These are phyloP conservation scores for Capsella bursapastoris DNA, from an alignment of 345 rosid species.

Conservation along the genomic window DNA sequence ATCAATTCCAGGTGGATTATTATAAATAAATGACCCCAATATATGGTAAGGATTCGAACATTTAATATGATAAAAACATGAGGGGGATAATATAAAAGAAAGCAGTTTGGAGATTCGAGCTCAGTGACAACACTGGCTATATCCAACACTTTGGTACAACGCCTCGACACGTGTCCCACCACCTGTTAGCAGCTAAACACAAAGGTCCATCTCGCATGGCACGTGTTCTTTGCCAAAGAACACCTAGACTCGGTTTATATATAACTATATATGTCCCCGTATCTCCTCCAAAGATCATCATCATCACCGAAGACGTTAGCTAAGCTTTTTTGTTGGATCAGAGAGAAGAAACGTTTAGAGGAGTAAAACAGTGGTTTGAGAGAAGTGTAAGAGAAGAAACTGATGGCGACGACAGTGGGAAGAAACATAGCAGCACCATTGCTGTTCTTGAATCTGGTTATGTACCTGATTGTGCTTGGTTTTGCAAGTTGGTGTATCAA, in stretches of 20 bases:
- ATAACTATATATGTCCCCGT: constrained; percentile 13
- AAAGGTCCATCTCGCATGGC: constrained; percentile 24
- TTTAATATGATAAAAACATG: constrained; percentile 21
- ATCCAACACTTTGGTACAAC: constrained; percentile 32
- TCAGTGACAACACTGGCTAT: constrained; percentile 40
- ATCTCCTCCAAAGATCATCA: background rate
- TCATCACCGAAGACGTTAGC: constrained; percentile 28
- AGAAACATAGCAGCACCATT: constrained; percentile 88
- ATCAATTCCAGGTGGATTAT: constrained; percentile 28
- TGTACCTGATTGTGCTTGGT: constrained; percentile 77
- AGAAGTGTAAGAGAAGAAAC: background rate
- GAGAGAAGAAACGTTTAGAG: constrained; percentile 3
- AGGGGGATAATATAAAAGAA: constrained; percentile 31
- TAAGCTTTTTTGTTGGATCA: constrained; percentile 2
- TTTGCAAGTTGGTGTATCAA: constrained; percentile 91
- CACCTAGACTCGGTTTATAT: constrained; percentile 30
- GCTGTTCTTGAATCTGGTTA: constrained; percentile 82
- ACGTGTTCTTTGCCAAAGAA: constrained; percentile 28
- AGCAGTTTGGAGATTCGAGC: constrained; percentile 39
- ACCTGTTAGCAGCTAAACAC: constrained; percentile 51
- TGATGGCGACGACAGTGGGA: constrained; percentile 72
- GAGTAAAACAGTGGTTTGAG: background rate
- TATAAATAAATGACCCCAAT: constrained; percentile 20
- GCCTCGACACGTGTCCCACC: constrained; percentile 53
- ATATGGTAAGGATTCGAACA: constrained; percentile 21